Evolutionary conservation across 1,284 basidiomycete genomes (phyloP).

Genomic region (Ustilago loliicola): DNA sequence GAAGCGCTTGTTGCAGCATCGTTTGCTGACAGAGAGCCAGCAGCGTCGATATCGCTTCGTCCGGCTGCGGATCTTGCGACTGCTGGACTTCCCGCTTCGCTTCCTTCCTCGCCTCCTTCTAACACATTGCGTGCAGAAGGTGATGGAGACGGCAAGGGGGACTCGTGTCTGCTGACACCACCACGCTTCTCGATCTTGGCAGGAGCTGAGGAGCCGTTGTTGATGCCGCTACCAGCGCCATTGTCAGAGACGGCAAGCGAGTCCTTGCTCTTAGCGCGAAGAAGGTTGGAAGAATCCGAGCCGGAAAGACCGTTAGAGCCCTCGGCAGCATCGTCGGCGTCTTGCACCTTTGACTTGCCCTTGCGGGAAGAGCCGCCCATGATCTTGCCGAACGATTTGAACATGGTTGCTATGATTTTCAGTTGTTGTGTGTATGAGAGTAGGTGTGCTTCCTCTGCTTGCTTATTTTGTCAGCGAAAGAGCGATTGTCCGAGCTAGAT

Average conservation of each 20-base stretch:
- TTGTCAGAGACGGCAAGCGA: slow-evolving; percentile 36
- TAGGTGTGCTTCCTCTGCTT: too few relatives aligned
- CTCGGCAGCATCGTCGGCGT: slow-evolving; percentile 38
- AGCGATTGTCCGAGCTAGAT: too few relatives aligned
- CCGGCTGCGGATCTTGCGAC: slow-evolving; percentile 33
- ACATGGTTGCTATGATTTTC: slow-evolving; percentile 51
- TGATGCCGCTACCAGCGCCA: slow-evolving; percentile 16
- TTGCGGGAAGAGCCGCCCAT: slow-evolving; percentile 67
- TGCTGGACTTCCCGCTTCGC: slow-evolving; percentile 40
- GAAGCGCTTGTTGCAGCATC: slow-evolving; percentile 39
- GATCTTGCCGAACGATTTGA: slow-evolving; percentile 67
- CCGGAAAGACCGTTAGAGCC: slow-evolving; percentile 35
- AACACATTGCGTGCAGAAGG: slow-evolving; percentile 54
- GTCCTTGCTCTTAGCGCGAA: slow-evolving; percentile 43
- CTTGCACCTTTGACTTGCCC: slow-evolving; percentile 60
- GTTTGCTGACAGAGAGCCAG: slow-evolving; percentile 24
- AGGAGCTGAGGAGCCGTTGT: slow-evolving; percentile 29
- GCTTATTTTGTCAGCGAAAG: not conserved
- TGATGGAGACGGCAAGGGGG: slow-evolving; percentile 63
- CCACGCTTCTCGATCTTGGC: slow-evolving; percentile 65
- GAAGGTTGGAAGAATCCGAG: slow-evolving; percentile 49
- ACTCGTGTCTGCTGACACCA: slow-evolving; percentile 64
- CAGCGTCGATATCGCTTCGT: slow-evolving; percentile 13
- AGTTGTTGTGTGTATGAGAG: not conserved
- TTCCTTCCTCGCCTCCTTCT: slow-evolving; percentile 31